Base-by-base conservation (phyloP, 257 asterid species). In the Verbascum thapsus region DNA sequence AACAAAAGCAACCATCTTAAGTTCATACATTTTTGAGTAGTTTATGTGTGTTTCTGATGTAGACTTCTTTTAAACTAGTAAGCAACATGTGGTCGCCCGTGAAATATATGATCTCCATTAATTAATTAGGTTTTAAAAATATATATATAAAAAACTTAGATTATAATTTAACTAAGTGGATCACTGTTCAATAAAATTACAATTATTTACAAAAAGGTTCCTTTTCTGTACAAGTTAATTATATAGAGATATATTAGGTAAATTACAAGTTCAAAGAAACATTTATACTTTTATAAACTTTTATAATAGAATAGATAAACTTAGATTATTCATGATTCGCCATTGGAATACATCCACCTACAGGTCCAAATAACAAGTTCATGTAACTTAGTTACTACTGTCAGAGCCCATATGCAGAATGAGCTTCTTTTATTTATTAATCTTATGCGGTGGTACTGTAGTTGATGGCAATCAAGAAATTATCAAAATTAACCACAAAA, bases 61-160 rank as follows among this genome's bases (percentile, higher is more conserved):
- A 49, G 56, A 39, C 13, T 63, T 50, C 54, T 41, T 44, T 32
- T 40, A n/a, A n/a, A n/a, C n/a, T n/a, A n/a, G n/a, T n/a, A n/a
- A n/a, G n/a, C n/a, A n/a, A n/a, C n/a, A n/a, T n/a, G n/a, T n/a
- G n/a, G n/a, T n/a, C n/a, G n/a, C n/a, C n/a, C n/a, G n/a, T n/a
- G n/a, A n/a, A n/a, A n/a, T n/a, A n/a, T n/a, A n/a, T n/a, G n/a
- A n/a, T n/a, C n/a, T n/a, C n/a, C n/a, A n/a, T n/a, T n/a, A n/a
- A n/a, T n/a, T n/a, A n/a, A n/a, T n/a, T n/a, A n/a, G n/a, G n/a
- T n/a, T n/a, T n/a, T n/a, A n/a, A n/a, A n/a, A n/a, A n/a, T n/a
- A n/a, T n/a, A n/a, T n/a, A n/a, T n/a, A n/a, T n/a, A n/a, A n/a
- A n/a, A n/a, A n/a, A n/a, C n/a, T n/a, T n/a, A n/a, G n/a, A n/a